A percentile compares a stretch with the other conserved stretches of the same genome.
These are phyloP conservation scores for Bretschneidera sinensis DNA, from an alignment of 345 rosid genomes.

Conservation along the genomic window DNA sequence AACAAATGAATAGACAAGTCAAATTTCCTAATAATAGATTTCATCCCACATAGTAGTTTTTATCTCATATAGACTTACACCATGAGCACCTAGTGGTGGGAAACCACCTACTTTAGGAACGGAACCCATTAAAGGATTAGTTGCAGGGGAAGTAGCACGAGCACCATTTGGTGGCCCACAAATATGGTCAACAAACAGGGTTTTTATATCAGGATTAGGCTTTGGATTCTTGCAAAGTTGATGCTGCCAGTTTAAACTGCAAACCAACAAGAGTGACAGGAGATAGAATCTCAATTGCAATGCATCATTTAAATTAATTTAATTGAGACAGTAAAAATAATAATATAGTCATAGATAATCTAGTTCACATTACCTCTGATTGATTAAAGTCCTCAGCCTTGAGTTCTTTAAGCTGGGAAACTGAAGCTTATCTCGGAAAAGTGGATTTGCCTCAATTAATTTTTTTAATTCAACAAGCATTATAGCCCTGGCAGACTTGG, in stretches of 20 bases:
- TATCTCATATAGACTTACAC: constrained; percentile 31
- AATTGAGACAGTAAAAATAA: not conserved
- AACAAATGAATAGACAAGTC: constrained; percentile 7
- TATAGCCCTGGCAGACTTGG: constrained; percentile 42
- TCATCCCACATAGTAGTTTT: constrained; percentile 3
- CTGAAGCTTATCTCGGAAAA: constrained; percentile 46
- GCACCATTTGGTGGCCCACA: constrained; percentile 48
- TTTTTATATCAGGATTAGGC: constrained; percentile 49
- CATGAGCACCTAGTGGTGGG: constrained; percentile 43
- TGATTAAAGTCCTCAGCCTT: constrained; percentile 47
- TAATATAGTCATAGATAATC: not conserved
- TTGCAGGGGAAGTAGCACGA: constrained; percentile 42
- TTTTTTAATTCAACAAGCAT: constrained; percentile 44
- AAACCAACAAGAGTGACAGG: constrained; percentile 7
- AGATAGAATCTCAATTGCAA: not conserved
- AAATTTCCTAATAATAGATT: not conserved
- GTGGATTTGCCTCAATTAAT: constrained; percentile 40
- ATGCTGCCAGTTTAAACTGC: constrained; percentile 51
- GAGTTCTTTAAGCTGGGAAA: constrained; percentile 45
- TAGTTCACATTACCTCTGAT: constrained; percentile 28
- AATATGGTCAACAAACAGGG: constrained; percentile 43
- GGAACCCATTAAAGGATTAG: constrained; percentile 41
- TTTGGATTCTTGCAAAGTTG: constrained; percentile 52
- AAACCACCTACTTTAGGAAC: constrained; percentile 47
- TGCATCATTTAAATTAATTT: not conserved